Percentiles rank a stretch among this genome's conserved stretches.
These are phyloP conservation scores for Saturnispora kantuleensis DNA, from an alignment of 805 yeast species.

Conservation along the genomic window DNA sequence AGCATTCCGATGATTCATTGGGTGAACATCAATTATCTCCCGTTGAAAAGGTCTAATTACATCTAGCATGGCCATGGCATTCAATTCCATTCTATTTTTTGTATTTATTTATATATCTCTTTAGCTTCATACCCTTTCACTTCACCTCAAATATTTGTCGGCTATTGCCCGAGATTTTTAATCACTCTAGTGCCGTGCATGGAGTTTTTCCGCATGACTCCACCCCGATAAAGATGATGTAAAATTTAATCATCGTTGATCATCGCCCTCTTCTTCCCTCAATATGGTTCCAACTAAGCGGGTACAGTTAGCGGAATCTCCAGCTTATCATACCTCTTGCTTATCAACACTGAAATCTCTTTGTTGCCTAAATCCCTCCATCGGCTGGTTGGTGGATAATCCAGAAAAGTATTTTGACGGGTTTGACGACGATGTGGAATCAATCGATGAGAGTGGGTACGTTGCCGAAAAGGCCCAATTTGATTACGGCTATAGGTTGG, in stretches of 20 bases:
- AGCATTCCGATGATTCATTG: not conserved
- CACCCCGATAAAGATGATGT: not conserved
- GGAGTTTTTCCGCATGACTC: constrained; percentile 4
- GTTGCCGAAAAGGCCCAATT: constrained; percentile 8
- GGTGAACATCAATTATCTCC: too few relatives aligned
- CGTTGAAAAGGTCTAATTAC: not conserved
- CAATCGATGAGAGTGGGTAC: not conserved
- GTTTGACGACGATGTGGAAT: too few relatives aligned
- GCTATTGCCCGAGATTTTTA: not conserved
- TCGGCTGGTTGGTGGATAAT: too few relatives aligned
- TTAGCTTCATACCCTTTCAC: too few relatives aligned
- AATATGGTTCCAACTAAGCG: constrained; percentile 3
- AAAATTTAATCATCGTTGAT: not conserved
- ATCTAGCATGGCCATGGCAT: too few relatives aligned
- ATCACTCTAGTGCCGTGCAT: not conserved
- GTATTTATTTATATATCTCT: too few relatives aligned
- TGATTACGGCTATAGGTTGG: constrained; percentile 30
- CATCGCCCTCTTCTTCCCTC: not conserved
- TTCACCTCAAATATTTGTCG: too few relatives aligned
- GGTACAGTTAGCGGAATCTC: constrained; percentile 5
- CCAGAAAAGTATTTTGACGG: too few relatives aligned
- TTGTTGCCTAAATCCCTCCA: constrained; percentile 1
- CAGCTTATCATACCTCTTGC: constrained; percentile 10
- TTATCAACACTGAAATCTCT: constrained; percentile 6
- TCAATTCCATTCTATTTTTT: too few relatives aligned